These are phyloP conservation scores for Rubia yunnanensis DNA, from an alignment of 257 asterid species.

Conservation along the genomic window DNA sequence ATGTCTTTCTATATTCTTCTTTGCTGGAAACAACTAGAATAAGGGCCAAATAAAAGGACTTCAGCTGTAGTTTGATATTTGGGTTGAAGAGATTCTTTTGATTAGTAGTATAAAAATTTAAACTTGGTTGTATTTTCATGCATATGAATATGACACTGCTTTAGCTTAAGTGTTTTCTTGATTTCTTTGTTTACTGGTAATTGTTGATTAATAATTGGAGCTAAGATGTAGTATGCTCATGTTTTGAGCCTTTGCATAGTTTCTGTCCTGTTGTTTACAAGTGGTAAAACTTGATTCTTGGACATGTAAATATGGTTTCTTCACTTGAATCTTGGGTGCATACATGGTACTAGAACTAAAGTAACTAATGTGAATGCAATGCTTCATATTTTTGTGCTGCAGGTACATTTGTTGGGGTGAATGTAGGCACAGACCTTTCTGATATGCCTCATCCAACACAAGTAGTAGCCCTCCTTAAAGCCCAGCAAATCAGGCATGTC, in stretches of 20 bases:
- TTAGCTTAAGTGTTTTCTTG: no score
- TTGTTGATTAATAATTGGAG: neutral
- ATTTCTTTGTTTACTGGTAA: no score
- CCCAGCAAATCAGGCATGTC: constrained; percentile 57
- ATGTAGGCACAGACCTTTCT: constrained; percentile 67
- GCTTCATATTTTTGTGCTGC: constrained; percentile 10
- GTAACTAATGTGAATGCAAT: neutral
- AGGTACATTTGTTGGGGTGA: constrained; percentile 69
- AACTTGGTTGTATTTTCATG: neutral
- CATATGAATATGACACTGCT: no score
- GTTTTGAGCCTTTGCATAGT: neutral
- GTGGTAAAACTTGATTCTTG: no score
- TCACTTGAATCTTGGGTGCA: neutral
- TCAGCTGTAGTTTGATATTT: neutral
- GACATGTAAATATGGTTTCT: no score
- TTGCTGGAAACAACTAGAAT: neutral
- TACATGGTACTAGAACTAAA: neutral
- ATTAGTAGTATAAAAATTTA: neutral
- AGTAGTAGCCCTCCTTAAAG: constrained; percentile 71
- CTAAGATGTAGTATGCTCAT: neutral
- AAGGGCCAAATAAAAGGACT: neutral
- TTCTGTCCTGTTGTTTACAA: neutral
- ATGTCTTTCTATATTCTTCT: constrained; percentile 4
- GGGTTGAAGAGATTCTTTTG: neutral
- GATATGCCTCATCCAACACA: constrained; percentile 92